Evolutionary conservation across 2,329 filamentous ascomycete species (phyloP).

Genomic region (Colletotrichum kahawae): DNA sequence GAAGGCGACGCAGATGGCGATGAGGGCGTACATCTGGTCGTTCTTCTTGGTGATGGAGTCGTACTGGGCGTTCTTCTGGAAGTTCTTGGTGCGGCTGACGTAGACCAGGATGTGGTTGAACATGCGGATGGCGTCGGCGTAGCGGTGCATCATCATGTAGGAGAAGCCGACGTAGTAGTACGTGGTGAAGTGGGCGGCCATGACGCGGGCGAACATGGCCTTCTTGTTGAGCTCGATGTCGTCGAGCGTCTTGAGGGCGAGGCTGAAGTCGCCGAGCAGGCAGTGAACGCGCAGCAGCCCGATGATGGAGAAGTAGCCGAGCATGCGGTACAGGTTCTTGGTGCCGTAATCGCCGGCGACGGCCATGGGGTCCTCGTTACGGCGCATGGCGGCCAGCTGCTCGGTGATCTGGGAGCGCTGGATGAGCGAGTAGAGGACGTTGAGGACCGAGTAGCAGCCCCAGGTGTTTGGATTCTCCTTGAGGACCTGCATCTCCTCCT

Average conservation of each 20-base stretch:
- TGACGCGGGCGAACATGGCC: slow-evolving; percentile 99
- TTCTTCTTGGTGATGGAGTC: slow-evolving; percentile 99
- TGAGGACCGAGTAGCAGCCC: slow-evolving; percentile 99
- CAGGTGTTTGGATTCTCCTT: slow-evolving; percentile 98
- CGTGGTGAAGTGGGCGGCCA: slow-evolving; percentile 99
- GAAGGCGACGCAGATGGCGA: slow-evolving; percentile 98
- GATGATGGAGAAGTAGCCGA: slow-evolving; percentile 99
- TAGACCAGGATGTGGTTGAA: slow-evolving; percentile 99
- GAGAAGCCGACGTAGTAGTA: slow-evolving; percentile 99
- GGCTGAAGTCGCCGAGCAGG: slow-evolving; percentile 94
- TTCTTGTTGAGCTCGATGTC: slow-evolving; percentile 99
- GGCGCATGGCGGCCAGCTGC: slow-evolving; percentile 93
- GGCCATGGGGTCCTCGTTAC: slow-evolving; percentile 84
- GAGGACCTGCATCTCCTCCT: slow-evolving; percentile 90
- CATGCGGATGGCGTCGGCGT: slow-evolving; percentile 99
- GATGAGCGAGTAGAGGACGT: slow-evolving; percentile 98
- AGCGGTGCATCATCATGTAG: slow-evolving; percentile 99
- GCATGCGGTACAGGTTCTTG: slow-evolving; percentile 95
- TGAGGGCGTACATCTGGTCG: slow-evolving; percentile 99
- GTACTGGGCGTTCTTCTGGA: slow-evolving; percentile 98
- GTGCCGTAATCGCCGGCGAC: slow-evolving; percentile 96
- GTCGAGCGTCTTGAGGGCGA: slow-evolving; percentile 97
- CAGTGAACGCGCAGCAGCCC: slow-evolving; percentile 95
- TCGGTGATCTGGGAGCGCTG: slow-evolving; percentile 98
- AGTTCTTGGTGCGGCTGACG: slow-evolving; percentile 99